Evolutionary conservation across 768 basidiomycete species (phyloP), one percentile per base, ranked within the genome.

Genomic region (Daedalea quercina): DNA sequence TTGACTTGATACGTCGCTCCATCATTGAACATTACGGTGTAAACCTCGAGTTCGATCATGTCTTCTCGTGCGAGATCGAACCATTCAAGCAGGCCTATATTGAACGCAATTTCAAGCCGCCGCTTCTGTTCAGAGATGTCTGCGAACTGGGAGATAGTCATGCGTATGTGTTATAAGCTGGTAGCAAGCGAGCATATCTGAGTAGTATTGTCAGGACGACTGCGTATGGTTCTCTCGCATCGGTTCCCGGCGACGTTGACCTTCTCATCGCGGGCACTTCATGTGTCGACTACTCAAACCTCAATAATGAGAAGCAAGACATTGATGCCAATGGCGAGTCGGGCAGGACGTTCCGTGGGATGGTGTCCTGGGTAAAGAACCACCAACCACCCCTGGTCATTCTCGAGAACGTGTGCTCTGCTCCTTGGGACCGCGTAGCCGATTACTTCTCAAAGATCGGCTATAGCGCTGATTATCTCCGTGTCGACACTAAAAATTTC

Each of bases 81-180:
- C 93, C 94, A 3, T 95, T 93, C 77, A 94, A 96, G 70, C 94
- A 94, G 65, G 94, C 94, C 0, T 96, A 97, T 64, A 97, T 97
- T 57, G 94, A 97, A 65, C 79, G 94, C 28, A 97, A 97, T 67
- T 97, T 97, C 65, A 81, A 86, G 37, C 94, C 94, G 22, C 93
- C 94, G 12, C 69, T 95, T 24, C 75, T 97, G 31, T 97, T 96
- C 68, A 82, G 94, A 45, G 94, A 97, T 65, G 94, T 97, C 17
- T 92, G 89, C 52, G 94, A 96, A 63, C 77, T 97, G 17, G 89
- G 87, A 4, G 78, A 83, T 20, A 68, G 72, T 42, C 78, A 88
- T 70, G 90, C 90, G 88, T 92, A 67, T 54, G 88, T 42, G 37
- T 6, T 19, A 3, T 25, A 15, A 11, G 9, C 1, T 9, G 44